Evolutionary conservation across 2,329 filamentous ascomycete genomes (phyloP), one percentile per base, ranked within the genome.

Genomic region (Teratosphaeria destructans): DNA sequence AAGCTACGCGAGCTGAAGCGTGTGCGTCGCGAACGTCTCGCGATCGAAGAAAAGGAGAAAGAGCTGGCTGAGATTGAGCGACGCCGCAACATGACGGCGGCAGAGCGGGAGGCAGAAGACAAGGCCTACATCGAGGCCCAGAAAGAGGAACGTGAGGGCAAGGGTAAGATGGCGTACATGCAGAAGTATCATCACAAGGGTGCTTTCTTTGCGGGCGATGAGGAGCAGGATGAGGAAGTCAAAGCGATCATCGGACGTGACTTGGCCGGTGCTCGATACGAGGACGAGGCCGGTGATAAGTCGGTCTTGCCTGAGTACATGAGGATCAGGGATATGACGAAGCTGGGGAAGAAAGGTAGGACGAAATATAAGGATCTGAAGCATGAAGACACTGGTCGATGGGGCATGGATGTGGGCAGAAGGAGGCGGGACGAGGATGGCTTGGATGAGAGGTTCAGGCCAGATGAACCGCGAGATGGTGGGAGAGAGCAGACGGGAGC

Each of bases 101-200:
- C 93, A 67, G 92, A 97, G 75, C 84, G 94, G 55, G 85, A 86
- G 60, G 86, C 85, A 60, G 94, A 99, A 73, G 94, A 99, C 73
- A 83, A 85, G 52, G 88, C 82, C 56, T 89, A 85, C 73, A 77
- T 97, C 19, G 85, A 86, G 0, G 80, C 81, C 65, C 93, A 97
- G 74, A 85, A 87, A 66, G 88, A 88, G 63, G 91, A 95, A 63
- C 78, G 79, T 27, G 89, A 89, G 67, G 62, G 79, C 56, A 86
- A 87, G 62, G 90, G 90, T 57, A 88, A 93, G 75, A 90, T 94
- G 81, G 83, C 83, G 1, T 96, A 85, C 73, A 90, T 97, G 88
- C 92, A 96, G 71, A 91, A 92, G 72, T 99, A 97, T 77, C 92
- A 90, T 75, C 94, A 99, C 80, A 93, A 92, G 76, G 94, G 94